A percentile compares a stretch with the other conserved stretches of the same genome.
Evolutionary conservation across 176 grass and related monocot genomes (phyloP).

Genomic region (Tillandsia fasciculata): DNA sequence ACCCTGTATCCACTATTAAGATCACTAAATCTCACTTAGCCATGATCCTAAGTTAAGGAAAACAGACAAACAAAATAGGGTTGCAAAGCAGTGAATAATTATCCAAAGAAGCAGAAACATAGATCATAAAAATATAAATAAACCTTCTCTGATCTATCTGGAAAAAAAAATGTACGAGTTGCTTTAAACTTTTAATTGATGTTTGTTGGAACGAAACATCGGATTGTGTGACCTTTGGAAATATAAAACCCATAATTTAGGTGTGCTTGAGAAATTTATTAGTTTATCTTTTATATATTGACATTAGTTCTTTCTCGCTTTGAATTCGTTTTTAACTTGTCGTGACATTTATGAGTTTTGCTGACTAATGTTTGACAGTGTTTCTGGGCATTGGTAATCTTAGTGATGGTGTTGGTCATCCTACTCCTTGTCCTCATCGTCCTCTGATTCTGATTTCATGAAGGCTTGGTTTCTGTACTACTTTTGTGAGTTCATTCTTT

Average conservation of each 20-base stretch:
- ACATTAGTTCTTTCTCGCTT: background rate
- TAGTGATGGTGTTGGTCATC: background rate
- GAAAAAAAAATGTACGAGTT: too few relatives aligned
- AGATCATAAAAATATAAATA: background rate
- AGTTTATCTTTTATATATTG: background rate
- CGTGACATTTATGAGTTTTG: background rate
- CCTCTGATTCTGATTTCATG: background rate
- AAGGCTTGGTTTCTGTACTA: too few relatives aligned
- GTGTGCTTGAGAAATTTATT: background rate
- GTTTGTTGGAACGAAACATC: too few relatives aligned
- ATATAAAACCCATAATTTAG: too few relatives aligned
- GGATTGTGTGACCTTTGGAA: too few relatives aligned
- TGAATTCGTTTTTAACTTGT: background rate
- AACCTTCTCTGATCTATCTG: background rate
- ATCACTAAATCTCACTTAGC: too few relatives aligned
- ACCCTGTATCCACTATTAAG: too few relatives aligned
- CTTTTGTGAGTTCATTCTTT: too few relatives aligned
- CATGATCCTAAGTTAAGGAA: too few relatives aligned
- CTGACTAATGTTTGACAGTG: background rate
- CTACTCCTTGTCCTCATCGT: slow-evolving; percentile 3
- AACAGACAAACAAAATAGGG: too few relatives aligned
- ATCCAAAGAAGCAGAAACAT: background rate
- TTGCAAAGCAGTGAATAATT: background rate
- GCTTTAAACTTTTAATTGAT: too few relatives aligned
- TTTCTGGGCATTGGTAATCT: slow-evolving; percentile 1